phyloP scores from a whole-genome alignment of 306 rosid species.

The Inga oerstediana region DNA sequence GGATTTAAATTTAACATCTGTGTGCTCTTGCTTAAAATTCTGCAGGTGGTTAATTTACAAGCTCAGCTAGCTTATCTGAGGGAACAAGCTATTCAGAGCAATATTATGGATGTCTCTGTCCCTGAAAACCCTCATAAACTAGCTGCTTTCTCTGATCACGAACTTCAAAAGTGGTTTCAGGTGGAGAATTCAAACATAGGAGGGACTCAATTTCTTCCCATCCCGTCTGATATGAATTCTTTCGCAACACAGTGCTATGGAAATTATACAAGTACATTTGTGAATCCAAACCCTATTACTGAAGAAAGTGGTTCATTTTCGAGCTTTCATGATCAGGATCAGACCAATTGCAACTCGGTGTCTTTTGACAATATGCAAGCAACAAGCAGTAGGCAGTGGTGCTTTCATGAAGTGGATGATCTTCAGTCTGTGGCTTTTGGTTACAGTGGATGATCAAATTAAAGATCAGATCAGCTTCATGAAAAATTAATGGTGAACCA shows the following conservation, averaged over 20 bases:
- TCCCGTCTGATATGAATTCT: slow-evolving; percentile 29
- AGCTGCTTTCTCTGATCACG: slow-evolving; percentile 39
- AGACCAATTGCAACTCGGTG: slow-evolving; percentile 54
- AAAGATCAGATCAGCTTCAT: slow-evolving; percentile 20
- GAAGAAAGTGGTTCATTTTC: slow-evolving; percentile 66
- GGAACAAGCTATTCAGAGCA: slow-evolving; percentile 73
- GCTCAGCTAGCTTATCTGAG: slow-evolving; percentile 84
- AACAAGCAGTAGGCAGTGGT: slow-evolving; percentile 54
- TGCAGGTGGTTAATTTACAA: slow-evolving; percentile 85
- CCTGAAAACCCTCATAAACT: slow-evolving; percentile 59
- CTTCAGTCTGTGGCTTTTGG: slow-evolving; percentile 79
- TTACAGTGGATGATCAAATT: slow-evolving; percentile 31
- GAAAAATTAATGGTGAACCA: slow-evolving; percentile 34
- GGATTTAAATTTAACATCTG: neutral
- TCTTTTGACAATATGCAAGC: slow-evolving; percentile 49
- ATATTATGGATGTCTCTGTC: slow-evolving; percentile 42
- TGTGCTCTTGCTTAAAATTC: slow-evolving; percentile 5
- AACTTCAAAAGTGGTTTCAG: slow-evolving; percentile 63
- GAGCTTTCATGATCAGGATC: slow-evolving; percentile 54
- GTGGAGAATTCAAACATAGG: slow-evolving; percentile 42
- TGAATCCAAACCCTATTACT: slow-evolving; percentile 45
- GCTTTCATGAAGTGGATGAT: slow-evolving; percentile 58
- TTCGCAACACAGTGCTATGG: slow-evolving; percentile 45
- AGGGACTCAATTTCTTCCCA: slow-evolving; percentile 46
- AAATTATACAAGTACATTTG: slow-evolving; percentile 18